These are phyloP conservation scores for Abortiporus biennis DNA, from an alignment of 1,284 basidiomycete genomes.

Conservation along the genomic window DNA sequence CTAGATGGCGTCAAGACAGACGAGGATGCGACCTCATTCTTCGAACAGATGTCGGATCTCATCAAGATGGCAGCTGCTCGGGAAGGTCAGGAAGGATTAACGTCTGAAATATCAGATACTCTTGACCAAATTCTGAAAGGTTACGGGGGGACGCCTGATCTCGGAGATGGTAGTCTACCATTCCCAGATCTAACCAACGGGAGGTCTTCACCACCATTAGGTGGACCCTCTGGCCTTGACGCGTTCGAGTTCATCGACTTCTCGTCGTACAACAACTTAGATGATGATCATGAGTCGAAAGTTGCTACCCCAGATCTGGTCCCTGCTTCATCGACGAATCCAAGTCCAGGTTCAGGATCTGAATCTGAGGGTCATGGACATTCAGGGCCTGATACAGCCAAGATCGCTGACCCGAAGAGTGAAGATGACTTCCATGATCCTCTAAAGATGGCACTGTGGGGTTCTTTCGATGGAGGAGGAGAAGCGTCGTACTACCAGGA, in stretches of 20 bases:
- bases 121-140: slow-evolving; percentile 58
- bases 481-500: slow-evolving; percentile 63
- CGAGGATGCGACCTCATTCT: slow-evolving; percentile 56
- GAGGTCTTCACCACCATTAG: slow-evolving; percentile 8
- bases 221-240: slow-evolving; percentile 11
- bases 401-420: slow-evolving; percentile 20
- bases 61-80: slow-evolving; percentile 40
- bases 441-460: slow-evolving; percentile 46
- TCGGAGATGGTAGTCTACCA: slow-evolving; percentile 21
- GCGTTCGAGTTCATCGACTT: slow-evolving; percentile 57
- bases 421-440: slow-evolving; percentile 15
- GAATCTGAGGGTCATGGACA: slow-evolving; percentile 39
- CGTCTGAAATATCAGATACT: slow-evolving; percentile 51
- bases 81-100: slow-evolving; percentile 35
- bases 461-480: slow-evolving; percentile 72
- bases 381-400: slow-evolving; percentile 20
- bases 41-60: slow-evolving; percentile 57
- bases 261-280: slow-evolving; percentile 46
- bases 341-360: slow-evolving; percentile 68
- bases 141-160: slow-evolving; percentile 33
- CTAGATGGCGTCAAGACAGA: slow-evolving; percentile 57
- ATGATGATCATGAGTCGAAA: slow-evolving; percentile 54
- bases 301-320: slow-evolving; percentile 64
- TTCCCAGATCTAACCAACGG: slow-evolving; percentile 9
- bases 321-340: slow-evolving; percentile 63